A percentile compares a stretch with the other conserved stretches of the same genome.
Conservation (phyloP, 2,329 filamentous ascomycete species). For the Colletotrichum magnum region DNA sequence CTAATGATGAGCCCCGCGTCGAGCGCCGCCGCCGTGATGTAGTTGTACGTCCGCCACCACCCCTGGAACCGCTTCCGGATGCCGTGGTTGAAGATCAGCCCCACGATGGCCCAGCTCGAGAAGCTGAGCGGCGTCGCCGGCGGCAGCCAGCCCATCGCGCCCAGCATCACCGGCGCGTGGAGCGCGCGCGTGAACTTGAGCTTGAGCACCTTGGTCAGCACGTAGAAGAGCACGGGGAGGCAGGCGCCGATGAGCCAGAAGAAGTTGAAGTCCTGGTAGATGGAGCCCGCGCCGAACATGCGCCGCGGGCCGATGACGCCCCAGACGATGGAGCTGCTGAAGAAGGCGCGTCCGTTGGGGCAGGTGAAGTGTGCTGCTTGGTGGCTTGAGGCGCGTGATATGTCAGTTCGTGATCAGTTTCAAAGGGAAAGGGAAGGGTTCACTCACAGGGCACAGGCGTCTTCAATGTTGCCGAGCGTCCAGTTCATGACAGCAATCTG, state of each 20-base stretch:
- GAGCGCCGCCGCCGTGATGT: constrained; percentile 56
- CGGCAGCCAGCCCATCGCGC: constrained; percentile 66
- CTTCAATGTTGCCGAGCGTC: constrained; percentile 59
- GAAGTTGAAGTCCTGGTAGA: constrained; percentile 41
- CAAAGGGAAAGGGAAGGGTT: fast-evolving
- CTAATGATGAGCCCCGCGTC: constrained; percentile 56
- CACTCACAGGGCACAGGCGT: constrained; percentile 53
- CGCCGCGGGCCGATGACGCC: constrained; percentile 69
- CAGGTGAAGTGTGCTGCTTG: constrained; percentile 56
- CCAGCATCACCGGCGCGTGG: constrained; percentile 70
- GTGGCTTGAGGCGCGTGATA: constrained; percentile 53
- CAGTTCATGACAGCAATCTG: constrained; percentile 55
- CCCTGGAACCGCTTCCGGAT: constrained; percentile 67
- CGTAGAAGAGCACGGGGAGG: constrained; percentile 64
- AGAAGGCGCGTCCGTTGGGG: constrained; percentile 58
- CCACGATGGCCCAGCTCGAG: constrained; percentile 70
- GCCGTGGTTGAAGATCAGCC: constrained; percentile 70
- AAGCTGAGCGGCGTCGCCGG: constrained; percentile 74
- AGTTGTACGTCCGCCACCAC: constrained; percentile 69
- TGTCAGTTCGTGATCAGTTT: background rate
- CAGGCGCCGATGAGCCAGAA: constrained; percentile 59
- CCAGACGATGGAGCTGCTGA: constrained; percentile 70
- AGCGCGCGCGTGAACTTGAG: constrained; percentile 61
- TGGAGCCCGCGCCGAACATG: constrained; percentile 64
- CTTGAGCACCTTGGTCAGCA: constrained; percentile 49